These are phyloP conservation scores for Tuber borchii DNA, from an alignment of 495 filamentous ascomycete genomes.

Conservation along the genomic window DNA sequence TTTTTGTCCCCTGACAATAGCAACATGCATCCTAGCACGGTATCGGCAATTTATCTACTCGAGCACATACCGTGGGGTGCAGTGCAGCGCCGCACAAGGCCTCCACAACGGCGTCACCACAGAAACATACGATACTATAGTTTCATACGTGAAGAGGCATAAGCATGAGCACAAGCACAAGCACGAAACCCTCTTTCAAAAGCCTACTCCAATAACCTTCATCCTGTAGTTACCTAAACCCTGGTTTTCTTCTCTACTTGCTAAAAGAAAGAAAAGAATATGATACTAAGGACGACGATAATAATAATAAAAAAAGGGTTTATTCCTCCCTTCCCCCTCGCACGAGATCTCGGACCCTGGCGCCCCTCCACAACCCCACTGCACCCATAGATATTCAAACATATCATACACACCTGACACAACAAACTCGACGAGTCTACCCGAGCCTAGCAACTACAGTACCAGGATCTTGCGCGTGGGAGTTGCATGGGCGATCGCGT, in stretches of 20 bases:
- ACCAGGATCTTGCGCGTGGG: background rate
- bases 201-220: background rate
- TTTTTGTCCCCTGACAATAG: too few relatives aligned
- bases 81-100: background rate
- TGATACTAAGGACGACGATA: background rate
- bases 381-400: background rate
- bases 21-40: too few relatives aligned
- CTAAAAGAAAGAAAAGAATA: background rate
- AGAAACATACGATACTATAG: too few relatives aligned
- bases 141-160: too few relatives aligned
- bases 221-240: background rate
- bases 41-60: too few relatives aligned
- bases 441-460: background rate
- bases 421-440: constrained; percentile 1
- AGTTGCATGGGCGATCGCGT: background rate
- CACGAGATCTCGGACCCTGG: background rate
- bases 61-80: too few relatives aligned
- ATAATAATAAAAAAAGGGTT: background rate
- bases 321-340: background rate
- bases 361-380: background rate
- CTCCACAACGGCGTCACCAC: background rate
- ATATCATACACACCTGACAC: background rate
- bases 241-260: background rate
- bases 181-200: background rate
- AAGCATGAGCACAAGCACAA: background rate